A percentile compares a stretch with the other conserved stretches of the same genome.
phyloP scores from a whole-genome alignment of 2,329 filamentous ascomycete genomes.

The Penicillium occitanis region DNA sequence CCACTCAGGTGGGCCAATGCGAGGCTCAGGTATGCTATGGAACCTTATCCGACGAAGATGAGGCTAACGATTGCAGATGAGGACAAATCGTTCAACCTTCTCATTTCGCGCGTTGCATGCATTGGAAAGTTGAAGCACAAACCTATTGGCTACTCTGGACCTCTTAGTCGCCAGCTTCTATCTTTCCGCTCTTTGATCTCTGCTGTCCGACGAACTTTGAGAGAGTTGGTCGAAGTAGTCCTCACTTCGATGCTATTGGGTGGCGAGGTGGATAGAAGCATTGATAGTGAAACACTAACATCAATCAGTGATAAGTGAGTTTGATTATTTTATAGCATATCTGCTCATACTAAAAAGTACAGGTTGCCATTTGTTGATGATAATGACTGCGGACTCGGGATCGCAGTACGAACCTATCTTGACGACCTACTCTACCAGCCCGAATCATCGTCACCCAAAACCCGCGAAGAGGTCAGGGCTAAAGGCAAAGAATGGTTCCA shows the following conservation, averaged over 20 bases:
- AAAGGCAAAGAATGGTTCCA: constrained; percentile 62
- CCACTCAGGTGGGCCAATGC: constrained; percentile 59
- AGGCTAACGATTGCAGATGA: constrained; percentile 55
- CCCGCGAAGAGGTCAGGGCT: constrained; percentile 52
- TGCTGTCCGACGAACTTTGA: constrained; percentile 72
- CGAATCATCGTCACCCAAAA: constrained; percentile 54
- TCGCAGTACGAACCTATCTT: constrained; percentile 51
- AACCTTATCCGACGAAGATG: constrained; percentile 6
- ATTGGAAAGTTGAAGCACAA: constrained; percentile 80
- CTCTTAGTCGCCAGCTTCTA: constrained; percentile 84
- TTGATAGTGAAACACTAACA: constrained; percentile 62
- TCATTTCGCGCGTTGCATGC: constrained; percentile 84
- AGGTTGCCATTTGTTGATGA: constrained; percentile 48
- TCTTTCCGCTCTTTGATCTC: constrained; percentile 81
- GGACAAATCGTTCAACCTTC: constrained; percentile 73
- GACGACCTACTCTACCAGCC: constrained; percentile 56
- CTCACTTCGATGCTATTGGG: constrained; percentile 77
- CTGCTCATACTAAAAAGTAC: constrained; percentile 20
- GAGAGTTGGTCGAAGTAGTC: constrained; percentile 82
- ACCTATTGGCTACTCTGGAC: constrained; percentile 87
- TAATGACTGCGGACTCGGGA: constrained; percentile 49
- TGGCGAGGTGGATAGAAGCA: constrained; percentile 67
- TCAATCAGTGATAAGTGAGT: constrained; percentile 71
- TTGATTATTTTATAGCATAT: not conserved
- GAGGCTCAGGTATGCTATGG: constrained; percentile 50